These are phyloP conservation scores for Aspergillus haitiensis DNA, from an alignment of 495 filamentous ascomycete species.

Conservation along the genomic window DNA sequence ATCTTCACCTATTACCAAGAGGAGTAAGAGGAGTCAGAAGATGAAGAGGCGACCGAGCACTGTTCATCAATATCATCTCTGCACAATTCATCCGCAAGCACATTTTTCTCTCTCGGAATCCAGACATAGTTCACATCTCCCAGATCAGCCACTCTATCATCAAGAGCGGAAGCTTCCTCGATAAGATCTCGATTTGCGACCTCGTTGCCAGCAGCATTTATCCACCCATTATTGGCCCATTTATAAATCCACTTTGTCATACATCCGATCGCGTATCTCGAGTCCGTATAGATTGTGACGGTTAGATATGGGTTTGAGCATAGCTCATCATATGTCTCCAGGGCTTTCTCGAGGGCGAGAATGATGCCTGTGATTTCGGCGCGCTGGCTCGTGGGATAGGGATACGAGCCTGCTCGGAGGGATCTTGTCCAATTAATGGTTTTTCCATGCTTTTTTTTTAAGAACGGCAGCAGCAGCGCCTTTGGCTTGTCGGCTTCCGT, in stretches of 20 bases:
- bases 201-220: conserved; percentile 3
- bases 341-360: conserved; percentile 36
- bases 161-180: conserved; percentile 30
- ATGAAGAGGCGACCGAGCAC: too few relatives aligned
- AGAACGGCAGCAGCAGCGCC: conserved; percentile 40
- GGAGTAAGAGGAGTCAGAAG: too few relatives aligned
- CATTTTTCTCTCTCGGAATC: conserved; percentile 15
- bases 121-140: conserved; percentile 31
- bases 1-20: too few relatives aligned
- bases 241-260: conserved; percentile 17
- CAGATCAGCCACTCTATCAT: conserved; percentile 23
- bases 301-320: background rate
- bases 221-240: conserved; percentile 12
- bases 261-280: conserved; percentile 10
- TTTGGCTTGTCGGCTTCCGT: conserved; percentile 28
- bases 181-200: conserved; percentile 41
- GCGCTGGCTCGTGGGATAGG: conserved; percentile 39
- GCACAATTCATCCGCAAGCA: conserved; percentile 5
- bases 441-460: background rate
- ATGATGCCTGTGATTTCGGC: conserved; percentile 43
- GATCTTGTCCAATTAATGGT: background rate
- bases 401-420: conserved; percentile 12
- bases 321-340: conserved; percentile 28
- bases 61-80: conserved; percentile 15
- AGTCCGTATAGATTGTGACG: conserved; percentile 14